Conservation (phyloP, 768 basidiomycete genomes). For the Calocera viscosa region DNA sequence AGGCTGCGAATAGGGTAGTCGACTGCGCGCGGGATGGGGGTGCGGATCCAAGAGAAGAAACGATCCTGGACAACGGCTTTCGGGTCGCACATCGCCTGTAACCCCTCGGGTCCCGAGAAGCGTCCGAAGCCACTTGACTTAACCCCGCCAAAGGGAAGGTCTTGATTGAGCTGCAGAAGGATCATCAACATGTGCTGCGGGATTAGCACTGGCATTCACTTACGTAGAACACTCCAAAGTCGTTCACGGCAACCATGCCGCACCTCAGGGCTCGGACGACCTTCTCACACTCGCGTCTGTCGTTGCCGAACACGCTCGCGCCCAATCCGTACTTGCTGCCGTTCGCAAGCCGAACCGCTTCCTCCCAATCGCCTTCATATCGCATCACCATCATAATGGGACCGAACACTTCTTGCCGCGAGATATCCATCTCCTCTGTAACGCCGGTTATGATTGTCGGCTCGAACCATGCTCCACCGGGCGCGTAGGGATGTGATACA, state of each 20-base stretch:
- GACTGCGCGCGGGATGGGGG: conserved; percentile 69
- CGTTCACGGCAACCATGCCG: conserved; percentile 96
- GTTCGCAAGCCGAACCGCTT: conserved; percentile 82
- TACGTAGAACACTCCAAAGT: conserved; percentile 81
- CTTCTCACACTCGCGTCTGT: conserved; percentile 60
- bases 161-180: conserved; percentile 32
- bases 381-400: conserved; percentile 79
- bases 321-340: conserved; percentile 80
- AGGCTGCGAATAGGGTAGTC: conserved; percentile 77
- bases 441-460: conserved; percentile 82
- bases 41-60: conserved; percentile 72
- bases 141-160: conserved; percentile 87
- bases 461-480: conserved; percentile 67
- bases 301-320: conserved; percentile 85
- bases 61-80: conserved; percentile 82
- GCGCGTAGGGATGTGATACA: conserved; percentile 52
- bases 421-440: conserved; percentile 55
- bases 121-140: conserved; percentile 89
- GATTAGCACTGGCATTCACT: conserved; percentile 24
- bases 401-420: conserved; percentile 82
- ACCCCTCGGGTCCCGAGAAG: conserved; percentile 89
- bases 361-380: conserved; percentile 61
- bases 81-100: conserved; percentile 73
- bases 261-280: conserved; percentile 76
- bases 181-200: conserved; percentile 11